phyloP scores from a whole-genome alignment of 257 asterid genomes.

The Anisodus acutangulus region DNA sequence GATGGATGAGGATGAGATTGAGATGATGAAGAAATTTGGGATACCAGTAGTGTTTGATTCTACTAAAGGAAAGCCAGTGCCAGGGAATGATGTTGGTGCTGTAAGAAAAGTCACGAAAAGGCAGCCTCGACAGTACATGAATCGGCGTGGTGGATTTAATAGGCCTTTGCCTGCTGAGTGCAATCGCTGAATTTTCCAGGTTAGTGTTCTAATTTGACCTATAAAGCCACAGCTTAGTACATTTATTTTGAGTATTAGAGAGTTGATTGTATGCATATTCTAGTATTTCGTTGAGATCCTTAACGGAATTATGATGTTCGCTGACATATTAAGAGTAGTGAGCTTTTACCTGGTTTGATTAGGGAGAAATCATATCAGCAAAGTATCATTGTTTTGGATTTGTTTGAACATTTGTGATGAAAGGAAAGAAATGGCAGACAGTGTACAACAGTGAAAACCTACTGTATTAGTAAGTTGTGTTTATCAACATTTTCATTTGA shows the following conservation, averaged over 20 bases:
- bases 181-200: conserved; percentile 69
- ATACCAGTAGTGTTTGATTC: conserved; percentile 93
- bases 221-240: neutral
- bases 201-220: conserved; percentile 39
- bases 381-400: neutral
- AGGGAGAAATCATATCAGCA: neutral
- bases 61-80: conserved; percentile 88
- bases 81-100: conserved; percentile 86
- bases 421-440: neutral
- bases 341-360: neutral
- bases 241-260: neutral
- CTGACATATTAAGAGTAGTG: neutral
- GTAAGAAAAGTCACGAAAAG: conserved; percentile 95
- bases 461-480: neutral
- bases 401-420: neutral
- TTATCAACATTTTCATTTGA: neutral
- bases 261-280: conserved; percentile 12
- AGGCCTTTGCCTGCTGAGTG: conserved; percentile 91
- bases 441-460: neutral
- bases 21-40: conserved; percentile 95
- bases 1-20: conserved; percentile 86
- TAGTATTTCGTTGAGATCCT: neutral
- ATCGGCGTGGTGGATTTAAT: conserved; percentile 98
- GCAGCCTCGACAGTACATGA: conserved; percentile 99
- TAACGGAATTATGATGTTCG: neutral